Conservation (phyloP, 345 rosid genomes). For the Rhizophora apiculata region DNA sequence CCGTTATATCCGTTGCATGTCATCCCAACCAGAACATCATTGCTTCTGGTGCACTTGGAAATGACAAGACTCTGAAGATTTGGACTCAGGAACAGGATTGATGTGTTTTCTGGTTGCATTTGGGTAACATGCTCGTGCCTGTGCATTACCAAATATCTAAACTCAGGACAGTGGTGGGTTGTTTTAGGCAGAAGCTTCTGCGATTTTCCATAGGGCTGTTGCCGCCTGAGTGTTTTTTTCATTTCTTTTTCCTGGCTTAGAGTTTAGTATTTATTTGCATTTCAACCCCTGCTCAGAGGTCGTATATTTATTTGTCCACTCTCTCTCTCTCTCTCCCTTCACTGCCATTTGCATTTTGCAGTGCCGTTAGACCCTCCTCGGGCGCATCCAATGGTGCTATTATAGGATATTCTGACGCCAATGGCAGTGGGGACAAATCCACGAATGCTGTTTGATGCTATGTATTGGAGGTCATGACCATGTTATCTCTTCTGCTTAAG, state of each 20-base stretch:
- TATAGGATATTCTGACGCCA: too few relatives aligned
- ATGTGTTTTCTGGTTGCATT: background rate
- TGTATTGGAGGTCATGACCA: too few relatives aligned
- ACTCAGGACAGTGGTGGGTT: background rate
- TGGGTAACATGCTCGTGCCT: background rate
- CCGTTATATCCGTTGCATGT: slow-evolving; percentile 76
- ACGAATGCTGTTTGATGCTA: too few relatives aligned
- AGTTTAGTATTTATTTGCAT: background rate
- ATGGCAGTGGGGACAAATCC: too few relatives aligned
- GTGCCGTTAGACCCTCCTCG: too few relatives aligned
- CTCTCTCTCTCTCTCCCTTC: too few relatives aligned
- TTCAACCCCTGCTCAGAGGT: background rate
- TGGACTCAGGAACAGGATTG: slow-evolving; percentile 57
- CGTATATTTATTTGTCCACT: too few relatives aligned
- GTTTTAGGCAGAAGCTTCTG: slow-evolving; percentile 6
- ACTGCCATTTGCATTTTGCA: too few relatives aligned
- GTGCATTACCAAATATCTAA: background rate
- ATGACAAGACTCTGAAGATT: slow-evolving; percentile 70
- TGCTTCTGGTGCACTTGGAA: slow-evolving; percentile 78
- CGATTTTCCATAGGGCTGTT: background rate
- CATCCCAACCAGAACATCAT: slow-evolving; percentile 79
- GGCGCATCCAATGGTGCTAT: too few relatives aligned
- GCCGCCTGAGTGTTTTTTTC: too few relatives aligned
- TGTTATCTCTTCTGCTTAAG: too few relatives aligned
- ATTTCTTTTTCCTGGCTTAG: background rate